Conservation (phyloP, 306 rosid genomes). For the Echinosophora koreensis region DNA sequence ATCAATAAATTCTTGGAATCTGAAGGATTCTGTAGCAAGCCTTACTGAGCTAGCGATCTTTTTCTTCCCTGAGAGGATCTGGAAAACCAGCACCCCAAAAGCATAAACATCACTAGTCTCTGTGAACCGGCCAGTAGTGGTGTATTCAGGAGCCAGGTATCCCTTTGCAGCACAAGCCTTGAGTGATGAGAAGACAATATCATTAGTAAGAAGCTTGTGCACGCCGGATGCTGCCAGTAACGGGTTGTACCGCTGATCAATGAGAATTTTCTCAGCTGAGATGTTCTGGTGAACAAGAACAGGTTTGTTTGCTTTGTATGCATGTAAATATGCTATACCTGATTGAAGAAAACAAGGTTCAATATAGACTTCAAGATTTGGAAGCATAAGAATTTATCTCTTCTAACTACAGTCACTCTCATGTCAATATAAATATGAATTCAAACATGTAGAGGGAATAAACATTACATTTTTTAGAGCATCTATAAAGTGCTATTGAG, state of each 20-base stretch:
- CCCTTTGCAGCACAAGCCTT: slow-evolving; percentile 89
- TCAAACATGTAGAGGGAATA: background rate
- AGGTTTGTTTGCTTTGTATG: slow-evolving; percentile 67
- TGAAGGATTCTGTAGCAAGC: slow-evolving; percentile 60
- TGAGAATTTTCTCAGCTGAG: slow-evolving; percentile 79
- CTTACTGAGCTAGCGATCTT: slow-evolving; percentile 64
- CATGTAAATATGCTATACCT: slow-evolving; percentile 85
- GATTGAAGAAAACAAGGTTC: slow-evolving; percentile 44
- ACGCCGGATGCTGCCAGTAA: slow-evolving; percentile 77
- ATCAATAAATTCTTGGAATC: slow-evolving; percentile 65
- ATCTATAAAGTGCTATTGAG: background rate
- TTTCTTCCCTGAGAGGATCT: slow-evolving; percentile 74
- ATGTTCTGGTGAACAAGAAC: slow-evolving; percentile 87
- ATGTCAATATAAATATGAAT: background rate
- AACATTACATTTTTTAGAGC: background rate
- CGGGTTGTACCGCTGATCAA: slow-evolving; percentile 80
- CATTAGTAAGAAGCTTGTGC: slow-evolving; percentile 86
- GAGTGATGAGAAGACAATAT: slow-evolving; percentile 80
- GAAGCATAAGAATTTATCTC: slow-evolving; percentile 18
- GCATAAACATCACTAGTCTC: slow-evolving; percentile 90
- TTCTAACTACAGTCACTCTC: slow-evolving; percentile 4
- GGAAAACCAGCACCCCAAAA: slow-evolving; percentile 83
- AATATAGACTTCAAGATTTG: slow-evolving; percentile 20
- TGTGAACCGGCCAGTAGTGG: slow-evolving; percentile 75
- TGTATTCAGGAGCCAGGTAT: slow-evolving; percentile 92